These are phyloP conservation scores for Phytophthora idaei DNA, from an alignment of 352 stramenopile genomes.

Conservation along the genomic window DNA sequence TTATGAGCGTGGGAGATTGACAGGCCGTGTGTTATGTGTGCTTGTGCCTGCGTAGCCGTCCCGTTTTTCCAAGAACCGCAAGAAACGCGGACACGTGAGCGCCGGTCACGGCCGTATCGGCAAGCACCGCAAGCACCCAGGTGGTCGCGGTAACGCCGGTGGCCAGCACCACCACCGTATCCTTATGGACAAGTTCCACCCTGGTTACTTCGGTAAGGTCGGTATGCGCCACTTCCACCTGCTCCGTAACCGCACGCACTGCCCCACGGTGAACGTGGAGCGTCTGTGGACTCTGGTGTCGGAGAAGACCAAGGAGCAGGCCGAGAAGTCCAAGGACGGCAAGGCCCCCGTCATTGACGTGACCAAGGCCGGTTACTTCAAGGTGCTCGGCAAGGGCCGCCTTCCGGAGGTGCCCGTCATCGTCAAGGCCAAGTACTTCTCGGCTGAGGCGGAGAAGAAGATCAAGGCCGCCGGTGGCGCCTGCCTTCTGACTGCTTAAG, in stretches of 20 bases:
- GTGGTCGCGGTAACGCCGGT: slow-evolving; percentile 99
- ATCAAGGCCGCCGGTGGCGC: slow-evolving; percentile 99
- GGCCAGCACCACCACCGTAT: slow-evolving; percentile 99
- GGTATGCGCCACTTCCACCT: slow-evolving; percentile 99
- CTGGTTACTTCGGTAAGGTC: slow-evolving; percentile 99
- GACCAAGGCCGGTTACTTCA: slow-evolving; percentile 98
- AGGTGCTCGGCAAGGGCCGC: slow-evolving; percentile 99
- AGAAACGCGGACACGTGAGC: slow-evolving; percentile 99
- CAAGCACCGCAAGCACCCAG: slow-evolving; percentile 99
- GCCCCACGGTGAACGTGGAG: slow-evolving; percentile 99
- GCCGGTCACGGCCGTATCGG: slow-evolving; percentile 99
- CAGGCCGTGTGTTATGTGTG: slow-evolving; percentile 58
- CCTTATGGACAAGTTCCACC: slow-evolving; percentile 99
- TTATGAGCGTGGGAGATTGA: slow-evolving; percentile 35
- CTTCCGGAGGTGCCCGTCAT: slow-evolving; percentile 97
- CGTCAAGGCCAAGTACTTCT: slow-evolving; percentile 99
- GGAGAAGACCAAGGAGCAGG: slow-evolving; percentile 97
- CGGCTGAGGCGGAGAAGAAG: slow-evolving; percentile 99
- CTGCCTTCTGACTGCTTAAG: slow-evolving; percentile 98
- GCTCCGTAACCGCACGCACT: slow-evolving; percentile 96
- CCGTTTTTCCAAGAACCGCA: slow-evolving; percentile 97
- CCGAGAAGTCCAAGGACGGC: slow-evolving; percentile 93
- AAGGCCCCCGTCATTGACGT: slow-evolving; percentile 99
- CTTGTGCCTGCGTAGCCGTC: slow-evolving; percentile 71
- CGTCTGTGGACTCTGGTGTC: slow-evolving; percentile 99